phyloP scores from a whole-genome alignment of 257 asterid genomes.

The Catharanthus roseus region DNA sequence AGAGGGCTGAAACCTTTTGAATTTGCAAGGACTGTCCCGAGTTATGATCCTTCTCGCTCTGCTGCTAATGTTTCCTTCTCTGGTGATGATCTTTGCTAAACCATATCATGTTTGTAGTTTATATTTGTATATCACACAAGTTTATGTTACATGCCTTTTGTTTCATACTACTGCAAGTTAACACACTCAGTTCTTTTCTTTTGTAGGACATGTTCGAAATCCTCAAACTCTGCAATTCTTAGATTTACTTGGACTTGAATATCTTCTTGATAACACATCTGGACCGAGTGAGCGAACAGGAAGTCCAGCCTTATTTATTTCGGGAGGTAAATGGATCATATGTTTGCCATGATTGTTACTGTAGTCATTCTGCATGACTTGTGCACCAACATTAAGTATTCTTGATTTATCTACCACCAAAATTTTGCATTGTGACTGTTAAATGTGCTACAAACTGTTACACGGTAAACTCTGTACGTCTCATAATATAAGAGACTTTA shows the following conservation, averaged over 20 bases:
- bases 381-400: neutral
- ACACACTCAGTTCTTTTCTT: constrained; percentile 5
- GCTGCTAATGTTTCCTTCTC: constrained; percentile 27
- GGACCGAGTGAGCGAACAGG: constrained; percentile 26
- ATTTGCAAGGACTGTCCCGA: constrained; percentile 66
- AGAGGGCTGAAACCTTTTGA: constrained; percentile 67
- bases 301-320: constrained; percentile 32
- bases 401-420: neutral
- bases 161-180: constrained; percentile 5
- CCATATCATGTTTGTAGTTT: constrained; percentile 2
- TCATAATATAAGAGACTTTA: too few relatives aligned
- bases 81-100: constrained; percentile 39
- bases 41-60: constrained; percentile 47
- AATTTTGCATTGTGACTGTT: neutral
- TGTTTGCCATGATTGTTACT: constrained; percentile 6
- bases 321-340: constrained; percentile 33
- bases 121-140: neutral
- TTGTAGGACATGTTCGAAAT: constrained; percentile 60
- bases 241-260: constrained; percentile 63
- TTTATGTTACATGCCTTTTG: neutral
- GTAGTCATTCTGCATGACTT: neutral
- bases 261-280: constrained; percentile 50
- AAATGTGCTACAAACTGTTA: neutral
- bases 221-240: constrained; percentile 81
- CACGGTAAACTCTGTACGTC: neutral